Evolutionary conservation across 2,329 filamentous ascomycete genomes (phyloP), one percentile per base, ranked within the genome.

Genomic region (Cladosporium oxysporum): DNA sequence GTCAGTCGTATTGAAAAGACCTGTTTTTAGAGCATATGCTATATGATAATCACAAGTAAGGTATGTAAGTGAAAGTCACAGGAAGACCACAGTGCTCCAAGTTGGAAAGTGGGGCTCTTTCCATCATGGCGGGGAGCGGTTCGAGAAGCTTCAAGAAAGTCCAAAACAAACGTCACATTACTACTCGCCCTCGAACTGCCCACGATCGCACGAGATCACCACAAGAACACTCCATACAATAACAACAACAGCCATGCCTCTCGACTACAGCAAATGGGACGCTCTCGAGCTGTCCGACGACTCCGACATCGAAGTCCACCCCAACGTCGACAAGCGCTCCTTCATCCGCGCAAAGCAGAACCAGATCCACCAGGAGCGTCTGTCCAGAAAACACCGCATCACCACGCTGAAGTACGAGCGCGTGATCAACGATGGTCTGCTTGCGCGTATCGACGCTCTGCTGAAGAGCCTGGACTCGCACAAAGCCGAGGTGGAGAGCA

Each of bases 311-410:
- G 95, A 99, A 82, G 95, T 98, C 61, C 95, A 99, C 80, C 95
- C 95, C 67, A 58, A 58, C 21, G 55, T 58, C 21, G 95, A 99
- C 83, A 99, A 99, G 80, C 88, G 90, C 61, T 98, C 94, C 68
- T 99, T 99, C 80, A 99, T 99, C 78, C 92, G 94, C 71, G 96
- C 95, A 70, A 99, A 99, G 82, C 95, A 98, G 82, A 90, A 89
- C 73, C 93, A 99, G 81, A 99, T 99, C 74, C 95, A 99, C 79
- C 88, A 93, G 76, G 90, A 97, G 77, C 90, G 95, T 64, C 84
- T 89, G 71, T 90, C 96, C 74, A 90, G 95, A 66, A 92, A 91
- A 77, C 88, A 91, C 73, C 90, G 96, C 75, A 98, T 99, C 77
- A 89, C 91, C 73, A 95, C 92, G 7, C 85, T 95, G 72, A 94